Evolutionary conservation across 2,329 filamentous ascomycete species (phyloP).

Genomic region (Fusarium sp.): DNA sequence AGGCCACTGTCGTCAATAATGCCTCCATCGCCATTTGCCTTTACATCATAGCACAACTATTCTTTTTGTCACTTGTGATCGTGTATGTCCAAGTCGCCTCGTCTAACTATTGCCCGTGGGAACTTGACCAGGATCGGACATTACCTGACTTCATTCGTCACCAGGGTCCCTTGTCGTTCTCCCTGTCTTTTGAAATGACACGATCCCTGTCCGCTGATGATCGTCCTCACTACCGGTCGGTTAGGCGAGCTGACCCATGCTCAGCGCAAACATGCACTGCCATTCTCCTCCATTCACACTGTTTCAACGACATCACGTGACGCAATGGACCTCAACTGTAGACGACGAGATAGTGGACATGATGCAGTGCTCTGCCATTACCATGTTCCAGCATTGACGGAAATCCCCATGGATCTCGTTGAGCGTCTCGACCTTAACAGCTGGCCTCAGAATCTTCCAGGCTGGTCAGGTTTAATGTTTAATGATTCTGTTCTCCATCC

Average conservation of each 20-base stretch:
- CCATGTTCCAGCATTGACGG: neutral
- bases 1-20: neutral
- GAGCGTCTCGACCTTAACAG: neutral
- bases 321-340: neutral
- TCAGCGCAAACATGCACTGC: neutral
- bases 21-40: neutral
- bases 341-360: neutral
- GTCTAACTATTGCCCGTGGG: neutral
- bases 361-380: slow-evolving; percentile 3
- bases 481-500: neutral
- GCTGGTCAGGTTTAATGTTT: neutral
- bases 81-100: neutral
- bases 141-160: slow-evolving; percentile 4
- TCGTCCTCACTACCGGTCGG: slow-evolving; percentile 24
- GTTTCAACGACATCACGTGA: slow-evolving; percentile 28
- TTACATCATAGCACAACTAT: neutral
- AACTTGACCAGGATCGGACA: slow-evolving; percentile 6
- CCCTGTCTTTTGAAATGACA: slow-evolving; percentile 12
- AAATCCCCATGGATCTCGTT: neutral
- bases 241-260: slow-evolving; percentile 18
- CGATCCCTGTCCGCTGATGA: slow-evolving; percentile 5
- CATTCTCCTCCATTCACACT: neutral
- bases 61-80: neutral
- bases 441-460: neutral
- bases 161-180: neutral